Base-by-base conservation (phyloP, 2,329 filamentous ascomycete genomes). In the Penicillium sp. region DNA sequence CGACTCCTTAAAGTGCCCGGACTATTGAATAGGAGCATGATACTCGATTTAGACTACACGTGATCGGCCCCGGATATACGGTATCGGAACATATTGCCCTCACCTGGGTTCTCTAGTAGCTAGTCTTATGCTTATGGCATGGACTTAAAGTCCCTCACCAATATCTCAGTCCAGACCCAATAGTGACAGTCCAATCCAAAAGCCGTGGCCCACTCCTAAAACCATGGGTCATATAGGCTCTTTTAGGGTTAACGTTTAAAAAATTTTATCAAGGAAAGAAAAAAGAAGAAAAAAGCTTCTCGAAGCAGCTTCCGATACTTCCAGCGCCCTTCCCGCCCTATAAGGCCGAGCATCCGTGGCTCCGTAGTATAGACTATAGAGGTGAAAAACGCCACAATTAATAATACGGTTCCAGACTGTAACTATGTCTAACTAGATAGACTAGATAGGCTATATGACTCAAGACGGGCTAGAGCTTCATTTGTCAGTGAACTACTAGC, bases 51-150 rank as follows among this genome's bases (percentile, higher is more conserved):
- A 43, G 49, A 1, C 2, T 2, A 8, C 52, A 54, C 41, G 50
- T 56, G 54, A 55, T 35, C 37, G 44, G 44, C 14, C 6, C 42
- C 51, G 52, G 54, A 41, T 43, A 55, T 53, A 55, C 47, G 50
- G 28, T 23, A 28, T 34, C 34, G 26, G 44, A 28, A 22, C 36
- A 34, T 34, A 42, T 39, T 39, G 48, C 45, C 44, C 23, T 51
- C 40, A 39, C 22, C 36, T 45, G 40, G 40, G 31, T 36, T 36
- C 26, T 22, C 22, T 20, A n/a, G 13, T 5, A 11, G 18, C 14
- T 34, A 18, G 16, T 18, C 39, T 20, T 34, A 9, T n/a, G 28
- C 39, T 20, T 34, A 9, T n/a, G 28, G 18, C 23, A 40, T 40
- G 23, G 37, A 24, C 38, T 28, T 7, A 18, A 24, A 43, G 35